Evolutionary conservation across 805 yeast genomes (phyloP), one percentile per base, ranked within the genome.

Genomic region (Saccharomycopsis babjevae): DNA sequence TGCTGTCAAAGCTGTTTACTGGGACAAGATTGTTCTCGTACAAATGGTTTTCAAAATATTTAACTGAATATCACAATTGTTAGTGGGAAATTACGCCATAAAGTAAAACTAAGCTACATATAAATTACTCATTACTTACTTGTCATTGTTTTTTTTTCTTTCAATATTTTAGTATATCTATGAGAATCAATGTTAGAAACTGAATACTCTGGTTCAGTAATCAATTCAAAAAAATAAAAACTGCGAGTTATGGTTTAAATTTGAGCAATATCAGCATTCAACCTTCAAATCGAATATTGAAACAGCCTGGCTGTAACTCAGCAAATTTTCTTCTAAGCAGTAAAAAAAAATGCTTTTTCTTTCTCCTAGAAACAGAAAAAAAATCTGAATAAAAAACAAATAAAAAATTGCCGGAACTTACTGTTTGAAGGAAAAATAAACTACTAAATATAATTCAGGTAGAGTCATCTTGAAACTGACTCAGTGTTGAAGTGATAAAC

Each of bases 21-120:
- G 58, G 60, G 5, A 61, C 59, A 4, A 56, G 20, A 6, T 57
- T 59, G 38, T 57, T 61, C 16, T 59, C 62, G 43, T 50, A 59
- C 40, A 61, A 57, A 38, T 56, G 60, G 5, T 57, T 52, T 18
- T 61, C 64, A 43, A 61, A 56, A 52, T 57, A 30, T 39, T 61
- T 59, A n/a, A 61, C 61, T 61, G 28, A 25, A 46, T 22, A 16
- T 11, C 5, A 18, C 1, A 25, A 5, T n/a, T 46, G 32, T 46
- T 46, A 46, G 52, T 22, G n/a, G 2, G 8, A 22, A 20, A 46
- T 13, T 8, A 18, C 20, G 20, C 50, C 22, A 18, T 18, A 18
- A 40, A 3, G 7, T 34, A 34, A 46, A 46, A 46, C 16, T 10
- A 46, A 46, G 13, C 52, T 46, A 42, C 10, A 3, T 20, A 42